Evolutionary conservation across 2,329 filamentous ascomycete species (phyloP), one percentile per base, ranked within the genome.

Genomic region (Alternaria ethzedia): DNA sequence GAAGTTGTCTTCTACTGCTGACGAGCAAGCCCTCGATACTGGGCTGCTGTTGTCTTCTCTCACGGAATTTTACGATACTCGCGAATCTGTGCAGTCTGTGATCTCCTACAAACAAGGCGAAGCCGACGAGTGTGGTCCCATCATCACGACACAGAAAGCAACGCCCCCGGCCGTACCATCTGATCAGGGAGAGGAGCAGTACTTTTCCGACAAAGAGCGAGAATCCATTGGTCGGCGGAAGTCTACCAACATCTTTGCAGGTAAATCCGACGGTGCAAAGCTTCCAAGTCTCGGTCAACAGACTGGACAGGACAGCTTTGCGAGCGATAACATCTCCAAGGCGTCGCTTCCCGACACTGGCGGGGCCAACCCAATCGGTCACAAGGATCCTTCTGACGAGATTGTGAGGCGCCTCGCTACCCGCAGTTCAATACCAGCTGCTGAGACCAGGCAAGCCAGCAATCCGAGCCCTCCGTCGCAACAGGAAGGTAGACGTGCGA

Each of bases 371-470:
- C 44, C 21, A 28, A 6, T 49, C 25, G 28, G 56, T 23, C 46
- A 63, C 47, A 21, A 5, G 41, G 43, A n/a, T n/a, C 12, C 21
- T 12, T 60, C 67, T 47, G 59, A 68, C 51, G 43, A 67, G 28
- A 59, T 54, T 62, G 67, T 75, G 66, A 72, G 67, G 45, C 54
- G 57, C 50, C 64, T 52, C 12, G 64, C 57, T 55, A 64, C 57
- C 26, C 54, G 43, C 44, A 65, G 59, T 17, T 63, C 67, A 12
- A 54, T 64, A 12, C 57, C 64, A 60, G 64, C 52, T 72, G 64
- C 69, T 73, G 67, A 76, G 51, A 66, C 41, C 25, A 56, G 59
- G 61, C 62, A 70, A 65, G 61, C 46, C 54, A 46, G 51, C 51
- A 57, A 51, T 25, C 25, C 63, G 20, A 54, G 50, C 21, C n/a